Conservation (phyloP, 2,329 filamentous ascomycete genomes). For the Xylariales sp. region DNA sequence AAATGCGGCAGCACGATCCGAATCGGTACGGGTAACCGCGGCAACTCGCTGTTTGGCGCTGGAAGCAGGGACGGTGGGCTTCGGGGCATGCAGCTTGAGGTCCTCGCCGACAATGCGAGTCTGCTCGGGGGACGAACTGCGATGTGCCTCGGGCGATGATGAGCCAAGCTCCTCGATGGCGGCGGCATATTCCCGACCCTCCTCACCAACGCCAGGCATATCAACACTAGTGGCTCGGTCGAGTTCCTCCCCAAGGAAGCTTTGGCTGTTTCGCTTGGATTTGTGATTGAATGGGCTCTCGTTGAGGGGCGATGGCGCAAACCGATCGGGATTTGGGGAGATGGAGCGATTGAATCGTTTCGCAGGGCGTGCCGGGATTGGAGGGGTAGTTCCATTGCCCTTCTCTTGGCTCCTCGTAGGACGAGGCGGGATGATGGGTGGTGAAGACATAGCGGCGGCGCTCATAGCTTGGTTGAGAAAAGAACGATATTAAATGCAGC, state of each 20-base stretch:
- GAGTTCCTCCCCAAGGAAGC: slow-evolving; percentile 56
- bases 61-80: slow-evolving; percentile 82
- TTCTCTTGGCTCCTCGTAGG: slow-evolving; percentile 64
- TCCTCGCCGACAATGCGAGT: slow-evolving; percentile 83
- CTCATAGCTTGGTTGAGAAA: slow-evolving; percentile 56
- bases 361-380: slow-evolving; percentile 80
- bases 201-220: slow-evolving; percentile 87
- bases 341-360: slow-evolving; percentile 77
- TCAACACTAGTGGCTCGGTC: slow-evolving; percentile 80
- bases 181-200: slow-evolving; percentile 86
- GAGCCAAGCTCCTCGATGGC: slow-evolving; percentile 60
- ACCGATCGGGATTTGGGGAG: slow-evolving; percentile 82
- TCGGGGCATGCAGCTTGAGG: slow-evolving; percentile 88
- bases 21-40: slow-evolving; percentile 89
- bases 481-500: slow-evolving; percentile 20
- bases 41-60: slow-evolving; percentile 87
- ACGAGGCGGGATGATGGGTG: slow-evolving; percentile 68
- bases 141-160: slow-evolving; percentile 54
- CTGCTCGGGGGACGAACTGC: slow-evolving; percentile 69
- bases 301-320: slow-evolving; percentile 87
- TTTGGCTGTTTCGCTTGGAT: slow-evolving; percentile 56
- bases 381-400: slow-evolving; percentile 63
- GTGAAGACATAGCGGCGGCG: slow-evolving; percentile 60
- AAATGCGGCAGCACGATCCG: slow-evolving; percentile 84
- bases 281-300: slow-evolving; percentile 68